Evolutionary conservation across 139 green algal genomes (phyloP).

Genomic region (Zygnema cylindricum): DNA sequence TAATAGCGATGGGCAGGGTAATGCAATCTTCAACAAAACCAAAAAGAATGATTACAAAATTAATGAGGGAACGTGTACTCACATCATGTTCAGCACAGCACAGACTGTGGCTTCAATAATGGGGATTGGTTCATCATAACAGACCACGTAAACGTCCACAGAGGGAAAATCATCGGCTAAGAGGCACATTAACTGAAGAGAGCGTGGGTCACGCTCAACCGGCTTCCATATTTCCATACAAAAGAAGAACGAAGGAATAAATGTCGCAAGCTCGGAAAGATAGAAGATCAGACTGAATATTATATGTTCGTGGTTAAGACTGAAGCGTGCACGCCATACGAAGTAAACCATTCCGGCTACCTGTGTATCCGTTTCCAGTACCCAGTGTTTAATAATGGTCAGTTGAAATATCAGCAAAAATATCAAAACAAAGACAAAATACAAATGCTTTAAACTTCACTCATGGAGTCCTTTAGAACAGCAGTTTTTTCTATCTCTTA

Average conservation of each 20-base stretch:
- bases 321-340: constrained; percentile 28
- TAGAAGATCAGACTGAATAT: constrained; percentile 41
- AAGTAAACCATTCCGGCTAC: constrained; percentile 39
- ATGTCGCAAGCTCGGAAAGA: constrained; percentile 27
- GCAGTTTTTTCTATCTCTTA: too few relatives aligned
- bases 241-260: constrained; percentile 50
- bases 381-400: too few relatives aligned
- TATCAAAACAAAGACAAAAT: too few relatives aligned
- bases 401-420: too few relatives aligned
- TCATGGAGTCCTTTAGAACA: too few relatives aligned
- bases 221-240: constrained; percentile 30
- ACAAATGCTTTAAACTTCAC: too few relatives aligned
- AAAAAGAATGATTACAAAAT: too few relatives aligned
- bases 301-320: constrained; percentile 12
- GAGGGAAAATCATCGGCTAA: constrained; percentile 11
- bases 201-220: background rate
- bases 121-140: constrained; percentile 26
- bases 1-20: too few relatives aligned
- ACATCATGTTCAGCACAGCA: constrained; percentile 34
- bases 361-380: too few relatives aligned
- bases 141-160: constrained; percentile 45
- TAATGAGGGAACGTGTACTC: too few relatives aligned
- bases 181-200: background rate
- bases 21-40: too few relatives aligned
- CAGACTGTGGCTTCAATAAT: constrained; percentile 50